Evolutionary conservation across 768 basidiomycete genomes (phyloP).

Genomic region (Lactarius indigo): DNA sequence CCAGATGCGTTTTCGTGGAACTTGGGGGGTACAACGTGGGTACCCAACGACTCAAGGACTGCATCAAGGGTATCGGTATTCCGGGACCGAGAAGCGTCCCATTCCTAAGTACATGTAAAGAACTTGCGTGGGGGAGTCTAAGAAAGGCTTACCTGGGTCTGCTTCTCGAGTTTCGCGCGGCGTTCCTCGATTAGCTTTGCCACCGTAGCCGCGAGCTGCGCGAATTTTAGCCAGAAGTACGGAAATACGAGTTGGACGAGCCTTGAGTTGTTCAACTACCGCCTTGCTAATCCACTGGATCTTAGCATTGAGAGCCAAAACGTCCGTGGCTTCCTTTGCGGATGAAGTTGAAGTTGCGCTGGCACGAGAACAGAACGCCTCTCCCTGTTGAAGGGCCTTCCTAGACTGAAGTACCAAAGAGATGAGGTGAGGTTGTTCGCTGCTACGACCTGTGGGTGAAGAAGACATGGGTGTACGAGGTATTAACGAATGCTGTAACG

Average conservation of each 20-base stretch:
- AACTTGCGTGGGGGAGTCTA: not conserved
- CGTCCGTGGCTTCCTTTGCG: conserved; percentile 61
- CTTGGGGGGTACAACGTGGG: conserved; percentile 71
- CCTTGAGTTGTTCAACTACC: conserved; percentile 74
- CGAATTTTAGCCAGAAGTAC: not conserved
- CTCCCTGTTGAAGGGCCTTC: conserved; percentile 75
- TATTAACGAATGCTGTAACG: not conserved
- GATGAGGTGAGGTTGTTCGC: conserved; percentile 60
- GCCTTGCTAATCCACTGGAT: conserved; percentile 75
- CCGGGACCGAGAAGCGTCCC: conserved; percentile 62
- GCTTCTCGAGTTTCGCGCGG: conserved; percentile 53
- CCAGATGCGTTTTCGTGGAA: conserved; percentile 66
- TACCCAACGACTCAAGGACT: conserved; percentile 67
- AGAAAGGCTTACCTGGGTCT: conserved; percentile 49
- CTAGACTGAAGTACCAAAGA: conserved; percentile 78
- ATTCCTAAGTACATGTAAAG: conserved; percentile 45
- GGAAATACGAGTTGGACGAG: conserved; percentile 31
- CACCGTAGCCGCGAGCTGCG: conserved; percentile 65
- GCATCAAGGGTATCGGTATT: conserved; percentile 61
- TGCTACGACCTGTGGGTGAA: conserved; percentile 7
- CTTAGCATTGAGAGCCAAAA: conserved; percentile 76
- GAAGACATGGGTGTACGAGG: conserved; percentile 11
- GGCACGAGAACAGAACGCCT: conserved; percentile 69
- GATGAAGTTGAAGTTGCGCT: conserved; percentile 62
- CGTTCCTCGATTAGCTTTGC: conserved; percentile 75